Evolutionary conservation across 805 yeast species (phyloP).

Genomic region (Danielozyma ontarioensis): DNA sequence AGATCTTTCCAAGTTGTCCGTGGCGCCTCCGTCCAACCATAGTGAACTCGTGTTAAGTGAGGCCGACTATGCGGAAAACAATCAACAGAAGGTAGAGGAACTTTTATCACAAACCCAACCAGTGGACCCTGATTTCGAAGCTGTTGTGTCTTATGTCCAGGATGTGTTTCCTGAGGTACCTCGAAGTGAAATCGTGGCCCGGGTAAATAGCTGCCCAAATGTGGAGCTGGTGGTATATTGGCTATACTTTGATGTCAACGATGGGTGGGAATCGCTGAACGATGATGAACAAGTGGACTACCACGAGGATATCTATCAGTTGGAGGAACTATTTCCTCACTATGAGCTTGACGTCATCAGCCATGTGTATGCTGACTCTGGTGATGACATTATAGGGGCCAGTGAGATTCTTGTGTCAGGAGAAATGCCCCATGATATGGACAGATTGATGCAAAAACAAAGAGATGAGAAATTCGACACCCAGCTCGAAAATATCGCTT

Average conservation of each 20-base stretch:
- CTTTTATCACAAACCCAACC: neutral
- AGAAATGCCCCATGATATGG: neutral
- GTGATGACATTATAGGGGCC: constrained; percentile 25
- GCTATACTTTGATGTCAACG: neutral
- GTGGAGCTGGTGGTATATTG: neutral
- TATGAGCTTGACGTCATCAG: constrained; percentile 23
- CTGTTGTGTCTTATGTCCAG: neutral
- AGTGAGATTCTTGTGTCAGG: constrained; percentile 11
- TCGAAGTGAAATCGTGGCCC: neutral
- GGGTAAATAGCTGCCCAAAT: neutral
- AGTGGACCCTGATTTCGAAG: neutral
- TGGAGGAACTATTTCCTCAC: constrained; percentile 45
- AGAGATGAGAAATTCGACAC: too few species aligned
- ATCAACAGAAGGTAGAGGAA: neutral
- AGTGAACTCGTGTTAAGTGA: too few species aligned
- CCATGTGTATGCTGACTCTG: constrained; percentile 19
- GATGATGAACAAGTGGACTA: constrained; percentile 3
- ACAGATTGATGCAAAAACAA: neutral
- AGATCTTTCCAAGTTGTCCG: too few species aligned
- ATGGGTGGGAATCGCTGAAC: neutral
- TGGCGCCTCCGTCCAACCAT: too few species aligned
- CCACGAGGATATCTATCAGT: constrained; percentile 10
- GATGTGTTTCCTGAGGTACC: neutral
- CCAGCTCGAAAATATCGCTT: too few species aligned
- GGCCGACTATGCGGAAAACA: neutral